These are phyloP conservation scores for Wickerhamomyces bisporus DNA, from an alignment of 805 yeast genomes.

Conservation along the genomic window DNA sequence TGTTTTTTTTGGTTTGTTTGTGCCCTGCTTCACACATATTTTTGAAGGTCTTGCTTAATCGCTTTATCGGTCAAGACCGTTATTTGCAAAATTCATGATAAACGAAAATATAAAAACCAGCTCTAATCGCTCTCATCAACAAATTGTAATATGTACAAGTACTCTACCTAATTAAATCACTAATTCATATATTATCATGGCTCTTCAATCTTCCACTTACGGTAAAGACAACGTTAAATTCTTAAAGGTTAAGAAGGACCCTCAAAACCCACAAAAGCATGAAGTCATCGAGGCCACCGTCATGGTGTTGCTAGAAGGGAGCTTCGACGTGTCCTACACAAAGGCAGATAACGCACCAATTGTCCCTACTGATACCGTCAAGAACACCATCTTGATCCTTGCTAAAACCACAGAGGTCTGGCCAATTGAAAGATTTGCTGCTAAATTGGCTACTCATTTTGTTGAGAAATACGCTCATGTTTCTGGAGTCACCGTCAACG, in stretches of 20 bases:
- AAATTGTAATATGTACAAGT: no score
- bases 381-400: conserved; percentile 78
- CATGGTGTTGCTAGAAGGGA: conserved; percentile 68
- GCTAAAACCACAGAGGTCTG: conserved; percentile 81
- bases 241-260: conserved; percentile 80
- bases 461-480: conserved; percentile 73
- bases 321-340: conserved; percentile 76
- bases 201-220: conserved; percentile 53
- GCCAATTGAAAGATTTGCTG: conserved; percentile 90
- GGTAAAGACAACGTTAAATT: conserved; percentile 94
- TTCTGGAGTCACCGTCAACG: conserved; percentile 59
- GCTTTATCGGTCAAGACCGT: not conserved
- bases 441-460: conserved; percentile 78
- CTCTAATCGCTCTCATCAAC: no score
- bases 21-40: no score
- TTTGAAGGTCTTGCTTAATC: not conserved
- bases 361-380: conserved; percentile 92
- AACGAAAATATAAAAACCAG: no score
- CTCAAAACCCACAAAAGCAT: conserved; percentile 65
- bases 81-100: no score
- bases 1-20: no score
- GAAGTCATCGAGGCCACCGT: conserved; percentile 85
- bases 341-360: conserved; percentile 83
- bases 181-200: conserved; percentile 12
- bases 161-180: no score